Evolutionary conservation across 176 grass and related monocot species (phyloP), one percentile per base, ranked within the genome.

Genomic region (Oryza brachyantha): DNA sequence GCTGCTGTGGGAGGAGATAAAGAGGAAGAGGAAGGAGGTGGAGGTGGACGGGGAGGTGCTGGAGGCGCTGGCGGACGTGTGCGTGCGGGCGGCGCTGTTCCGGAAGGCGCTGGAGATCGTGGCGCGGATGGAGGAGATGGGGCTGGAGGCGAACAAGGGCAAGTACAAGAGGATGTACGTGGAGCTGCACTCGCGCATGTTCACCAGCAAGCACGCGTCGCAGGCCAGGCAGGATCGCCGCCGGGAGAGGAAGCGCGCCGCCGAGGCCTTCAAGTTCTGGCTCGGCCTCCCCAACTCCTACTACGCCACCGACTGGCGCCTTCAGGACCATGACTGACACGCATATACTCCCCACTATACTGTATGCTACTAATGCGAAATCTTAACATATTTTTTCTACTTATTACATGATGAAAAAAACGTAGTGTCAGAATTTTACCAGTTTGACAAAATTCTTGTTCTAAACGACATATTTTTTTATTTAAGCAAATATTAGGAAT

Each of bases 121-220:
- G 83, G 95, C 92, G 70, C 86, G 87, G 83, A 97, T 97, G 95
- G 95, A 97, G 89, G 89, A 94, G 72, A 92, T 86, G 37, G 91
- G 91, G 66, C 88, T 97, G 38, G 80, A 87, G 5, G 89, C 95
- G 54, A 88, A 97, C 88, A 97, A 97, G 87, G 84, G 82, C 60
- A 97, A 86, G 89, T 97, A 97, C 87, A 90, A 81, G 83, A 94
- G 81, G 92, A 97, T 94, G 29, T 97, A 97, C 82, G 84, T 94
- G 42, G 73, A 97, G 87, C 84, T 94, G 95, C 95, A 97, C 85
- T 90, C 89, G 0, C 76, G 92, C 31, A 90, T 97, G 91, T 97
- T 97, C 81, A 97, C 91, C 4, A 97, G 95, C 72, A 89, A 84
- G 54, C 95, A 97, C 46, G 95, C 95, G 0, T 97, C 95, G 19